Evolutionary conservation across 345 rosid species (phyloP), one percentile per base, ranked within the genome.

Genomic region (Euphorbia pulcherrima): DNA sequence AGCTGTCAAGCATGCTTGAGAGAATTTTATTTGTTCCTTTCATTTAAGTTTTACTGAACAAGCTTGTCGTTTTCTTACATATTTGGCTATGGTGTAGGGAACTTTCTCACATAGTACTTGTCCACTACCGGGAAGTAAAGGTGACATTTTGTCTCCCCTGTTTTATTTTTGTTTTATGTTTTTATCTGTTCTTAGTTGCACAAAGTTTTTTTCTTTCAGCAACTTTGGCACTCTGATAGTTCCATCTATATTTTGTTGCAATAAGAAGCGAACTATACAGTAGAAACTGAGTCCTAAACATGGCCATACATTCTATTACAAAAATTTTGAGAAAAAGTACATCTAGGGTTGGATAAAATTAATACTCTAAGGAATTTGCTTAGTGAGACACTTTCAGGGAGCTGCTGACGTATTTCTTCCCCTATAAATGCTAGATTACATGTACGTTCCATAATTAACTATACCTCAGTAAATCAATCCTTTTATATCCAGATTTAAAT

Each of bases 91-190:
- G 56, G 59, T 80, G 79, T 96, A 90, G 99, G 85, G 87, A 89
- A 70, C 88, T 80, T 64, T 82, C 89, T 5, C 84, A 86, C 78
- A 91, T 94, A 60, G 99, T 89, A 77, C 83, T 94, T 69, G 99
- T 94, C 59, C 99, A 94, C 75, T 94, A 91, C 72, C 83, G 83
- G 29, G 97, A 89, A 76, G 96, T 94, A 35, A 88, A 86, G 97
- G 99, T 91, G 18, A 64, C 68, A 47, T 41, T 37, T 40, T 48
- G 0, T 63, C 57, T 68, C 60, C 29, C 48, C 1, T 44, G 17
- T 44, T 39, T 53, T 18, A 1, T 23, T 47, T 65, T 33, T n/a
- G 17, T 53, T 17, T 8, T 12, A 33, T 14, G 37, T 55, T 20
- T 23, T 28, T 44, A 13, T 51, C 39, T 47, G 13, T 21, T 52